Conservation (phyloP, 2,329 filamentous ascomycete genomes). For the Colletotrichum cordylinicola region DNA sequence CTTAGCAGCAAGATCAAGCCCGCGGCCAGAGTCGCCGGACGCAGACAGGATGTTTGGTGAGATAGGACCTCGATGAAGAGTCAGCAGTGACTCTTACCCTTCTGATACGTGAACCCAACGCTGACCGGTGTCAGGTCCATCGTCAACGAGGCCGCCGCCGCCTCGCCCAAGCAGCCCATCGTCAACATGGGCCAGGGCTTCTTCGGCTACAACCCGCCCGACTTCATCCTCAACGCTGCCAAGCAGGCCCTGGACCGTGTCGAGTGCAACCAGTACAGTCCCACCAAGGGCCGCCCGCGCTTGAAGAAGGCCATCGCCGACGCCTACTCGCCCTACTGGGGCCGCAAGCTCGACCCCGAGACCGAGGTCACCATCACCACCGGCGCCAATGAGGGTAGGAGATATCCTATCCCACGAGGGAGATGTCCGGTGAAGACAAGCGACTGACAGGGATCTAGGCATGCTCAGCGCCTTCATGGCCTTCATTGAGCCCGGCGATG, state of each 20-base stretch:
- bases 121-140: slow-evolving; percentile 57
- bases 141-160: slow-evolving; percentile 69
- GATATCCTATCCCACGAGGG: slow-evolving; percentile 29
- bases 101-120: neutral
- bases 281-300: slow-evolving; percentile 89
- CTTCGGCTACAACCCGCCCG: slow-evolving; percentile 92
- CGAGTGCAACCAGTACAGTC: slow-evolving; percentile 98
- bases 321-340: slow-evolving; percentile 90
- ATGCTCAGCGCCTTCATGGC: slow-evolving; percentile 99
- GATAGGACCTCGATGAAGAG: slow-evolving; percentile 10
- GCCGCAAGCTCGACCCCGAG: slow-evolving; percentile 80
- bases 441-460: slow-evolving; percentile 44
- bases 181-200: slow-evolving; percentile 73
- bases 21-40: slow-evolving; percentile 53
- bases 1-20: slow-evolving; percentile 53
- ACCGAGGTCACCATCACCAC: slow-evolving; percentile 96
- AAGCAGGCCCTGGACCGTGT: slow-evolving; percentile 89
- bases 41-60: slow-evolving; percentile 60
- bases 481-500: slow-evolving; percentile 92
- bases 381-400: slow-evolving; percentile 77
- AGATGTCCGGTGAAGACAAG: neutral
- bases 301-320: slow-evolving; percentile 93
- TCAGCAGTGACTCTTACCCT: neutral
- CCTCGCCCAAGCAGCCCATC: slow-evolving; percentile 67
- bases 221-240: slow-evolving; percentile 89